phyloP scores from a whole-genome alignment of 2,329 filamentous ascomycete genomes.

The Diaporthe sp. region DNA sequence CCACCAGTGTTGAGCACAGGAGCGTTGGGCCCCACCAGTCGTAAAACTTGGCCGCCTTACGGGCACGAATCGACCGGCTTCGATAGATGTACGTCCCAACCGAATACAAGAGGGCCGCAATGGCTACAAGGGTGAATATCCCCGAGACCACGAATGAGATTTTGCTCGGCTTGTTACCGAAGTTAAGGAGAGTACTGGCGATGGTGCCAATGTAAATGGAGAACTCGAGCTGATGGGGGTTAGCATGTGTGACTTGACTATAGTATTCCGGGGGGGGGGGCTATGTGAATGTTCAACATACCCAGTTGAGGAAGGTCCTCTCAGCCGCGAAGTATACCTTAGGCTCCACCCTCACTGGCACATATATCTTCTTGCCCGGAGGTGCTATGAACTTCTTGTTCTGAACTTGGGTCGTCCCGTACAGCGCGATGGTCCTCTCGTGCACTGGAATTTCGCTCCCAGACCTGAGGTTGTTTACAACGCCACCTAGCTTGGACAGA shows the following conservation, averaged over 20 bases:
- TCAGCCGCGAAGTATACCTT: conserved; percentile 98
- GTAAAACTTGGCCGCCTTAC: conserved; percentile 90
- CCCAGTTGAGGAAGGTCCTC: conserved; percentile 95
- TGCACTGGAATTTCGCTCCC: conserved; percentile 69
- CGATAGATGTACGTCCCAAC: conserved; percentile 90
- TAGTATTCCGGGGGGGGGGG: background rate
- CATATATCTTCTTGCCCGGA: conserved; percentile 91
- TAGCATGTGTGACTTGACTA: conserved; percentile 36
- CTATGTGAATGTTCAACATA: conserved; percentile 55
- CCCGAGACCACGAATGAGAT: conserved; percentile 78
- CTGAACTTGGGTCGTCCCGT: conserved; percentile 67
- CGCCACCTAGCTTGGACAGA: conserved; percentile 57
- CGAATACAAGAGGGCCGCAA: conserved; percentile 83
- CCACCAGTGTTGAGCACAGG: conserved; percentile 79
- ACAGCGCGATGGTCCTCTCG: conserved; percentile 65
- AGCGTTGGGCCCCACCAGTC: conserved; percentile 87
- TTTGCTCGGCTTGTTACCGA: conserved; percentile 70
- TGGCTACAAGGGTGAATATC: conserved; percentile 85
- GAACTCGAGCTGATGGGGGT: conserved; percentile 80
- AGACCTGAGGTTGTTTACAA: conserved; percentile 68
- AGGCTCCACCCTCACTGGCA: conserved; percentile 94
- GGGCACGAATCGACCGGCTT: conserved; percentile 84
- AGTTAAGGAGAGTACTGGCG: conserved; percentile 86
- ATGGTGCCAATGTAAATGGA: conserved; percentile 94
- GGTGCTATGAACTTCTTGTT: conserved; percentile 77